These are phyloP conservation scores for Kingdonia uniflora DNA, from an alignment of 164 flowering plant genomes.

Conservation along the genomic window DNA sequence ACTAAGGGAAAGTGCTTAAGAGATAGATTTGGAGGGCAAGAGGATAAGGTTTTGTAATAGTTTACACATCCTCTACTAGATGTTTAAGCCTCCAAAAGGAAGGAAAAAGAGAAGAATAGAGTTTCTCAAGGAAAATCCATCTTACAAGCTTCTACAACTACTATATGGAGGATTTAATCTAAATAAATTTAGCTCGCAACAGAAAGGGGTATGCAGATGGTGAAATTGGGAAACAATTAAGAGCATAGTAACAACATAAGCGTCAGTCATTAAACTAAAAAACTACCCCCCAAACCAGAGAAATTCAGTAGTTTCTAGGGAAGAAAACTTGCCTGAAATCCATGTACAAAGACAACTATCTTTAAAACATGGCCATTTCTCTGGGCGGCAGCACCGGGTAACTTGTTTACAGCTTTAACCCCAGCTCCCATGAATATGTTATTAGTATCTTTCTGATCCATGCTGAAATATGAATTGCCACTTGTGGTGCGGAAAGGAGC, in stretches of 20 bases:
- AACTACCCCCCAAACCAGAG: no score
- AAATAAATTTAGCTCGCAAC: no score
- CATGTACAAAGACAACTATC: conserved; percentile 90
- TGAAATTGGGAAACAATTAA: background rate
- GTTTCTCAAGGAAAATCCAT: no score
- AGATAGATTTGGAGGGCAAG: no score
- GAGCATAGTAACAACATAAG: background rate
- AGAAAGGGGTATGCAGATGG: background rate
- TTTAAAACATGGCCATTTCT: conserved; percentile 53
- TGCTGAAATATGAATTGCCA: conserved; percentile 44
- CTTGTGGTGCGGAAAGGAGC: conserved; percentile 48
- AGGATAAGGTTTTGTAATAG: no score
- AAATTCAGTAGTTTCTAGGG: background rate
- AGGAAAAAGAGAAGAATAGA: no score
- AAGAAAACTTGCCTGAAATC: conserved; percentile 72
- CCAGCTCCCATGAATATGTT: conserved; percentile 18
- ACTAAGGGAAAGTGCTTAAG: no score
- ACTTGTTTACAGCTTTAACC: conserved; percentile 21
- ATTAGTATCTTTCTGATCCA: conserved; percentile 32
- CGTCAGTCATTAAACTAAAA: no score
- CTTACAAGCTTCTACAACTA: no score
- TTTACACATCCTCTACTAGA: no score
- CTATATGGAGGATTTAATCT: no score
- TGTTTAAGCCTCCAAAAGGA: no score
- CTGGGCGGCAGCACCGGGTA: conserved; percentile 19